These are phyloP conservation scores for Populus deltoides DNA, from an alignment of 345 rosid species.

Conservation along the genomic window DNA sequence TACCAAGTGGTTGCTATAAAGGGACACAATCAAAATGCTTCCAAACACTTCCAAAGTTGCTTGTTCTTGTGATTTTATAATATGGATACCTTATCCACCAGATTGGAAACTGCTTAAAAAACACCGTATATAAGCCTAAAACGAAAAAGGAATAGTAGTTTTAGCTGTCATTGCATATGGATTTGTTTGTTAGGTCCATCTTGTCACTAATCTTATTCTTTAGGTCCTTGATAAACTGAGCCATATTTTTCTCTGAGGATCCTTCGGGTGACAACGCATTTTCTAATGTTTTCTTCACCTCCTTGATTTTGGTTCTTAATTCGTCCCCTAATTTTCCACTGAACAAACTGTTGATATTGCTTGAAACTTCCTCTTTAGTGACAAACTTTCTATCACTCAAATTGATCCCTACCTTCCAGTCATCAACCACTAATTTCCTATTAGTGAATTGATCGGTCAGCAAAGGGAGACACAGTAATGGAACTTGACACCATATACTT, in stretches of 20 bases:
- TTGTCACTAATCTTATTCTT: conserved; percentile 22
- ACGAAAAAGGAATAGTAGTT: background rate
- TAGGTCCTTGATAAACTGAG: conserved; percentile 41
- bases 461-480: conserved; percentile 64
- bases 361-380: conserved; percentile 40
- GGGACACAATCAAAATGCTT: too few relatives aligned
- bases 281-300: conserved; percentile 42
- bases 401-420: conserved; percentile 77
- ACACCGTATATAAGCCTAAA: too few relatives aligned
- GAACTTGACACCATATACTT: conserved; percentile 67
- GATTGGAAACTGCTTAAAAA: too few relatives aligned
- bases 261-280: conserved; percentile 42
- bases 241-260: conserved; percentile 47
- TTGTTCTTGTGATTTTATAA: too few relatives aligned
- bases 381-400: conserved; percentile 33
- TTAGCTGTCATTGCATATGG: background rate
- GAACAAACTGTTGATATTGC: conserved; percentile 50
- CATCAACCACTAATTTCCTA: conserved; percentile 72
- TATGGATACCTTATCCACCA: too few relatives aligned
- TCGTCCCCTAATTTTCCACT: conserved; percentile 37
- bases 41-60: too few relatives aligned
- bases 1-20: too few relatives aligned
- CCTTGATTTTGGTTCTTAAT: conserved; percentile 32
- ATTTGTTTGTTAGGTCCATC: background rate
- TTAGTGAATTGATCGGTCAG: conserved; percentile 80